phyloP scores from a whole-genome alignment of 306 rosid species.

The Cucurbita maxima region DNA sequence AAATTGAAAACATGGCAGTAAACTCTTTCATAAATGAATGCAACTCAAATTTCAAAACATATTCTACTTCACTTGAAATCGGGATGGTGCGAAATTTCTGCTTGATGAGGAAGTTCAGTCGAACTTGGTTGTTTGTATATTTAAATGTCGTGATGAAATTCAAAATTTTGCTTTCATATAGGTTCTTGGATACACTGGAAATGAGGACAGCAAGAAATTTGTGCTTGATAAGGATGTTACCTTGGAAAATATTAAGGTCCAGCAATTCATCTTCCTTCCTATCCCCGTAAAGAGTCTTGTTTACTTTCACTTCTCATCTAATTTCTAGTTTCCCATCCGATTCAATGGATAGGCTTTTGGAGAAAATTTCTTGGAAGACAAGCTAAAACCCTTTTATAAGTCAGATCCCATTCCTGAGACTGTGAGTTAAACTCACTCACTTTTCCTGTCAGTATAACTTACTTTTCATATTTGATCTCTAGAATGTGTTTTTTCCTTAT shows the following conservation, averaged over 20 bases:
- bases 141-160: neutral
- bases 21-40: neutral
- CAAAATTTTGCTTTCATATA: conserved; percentile 12
- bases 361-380: conserved; percentile 78
- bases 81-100: neutral
- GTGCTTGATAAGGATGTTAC: conserved; percentile 59
- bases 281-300: neutral
- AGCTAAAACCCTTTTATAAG: conserved; percentile 76
- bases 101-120: neutral
- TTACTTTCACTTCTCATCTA: neutral
- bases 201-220: conserved; percentile 75
- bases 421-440: conserved; percentile 30
- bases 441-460: conserved; percentile 5
- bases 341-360: conserved; percentile 52
- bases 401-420: conserved; percentile 87
- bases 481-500: neutral
- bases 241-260: conserved; percentile 58
- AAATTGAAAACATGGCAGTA: neutral
- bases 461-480: conserved; percentile 1
- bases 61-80: neutral
- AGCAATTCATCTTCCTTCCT: neutral
- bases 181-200: conserved; percentile 84
- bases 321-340: neutral
- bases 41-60: neutral
- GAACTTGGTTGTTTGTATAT: neutral